A percentile compares a stretch with the other conserved stretches of the same genome.
Conservation (phyloP, 306 rosid genomes). For the Vicia faba region DNA sequence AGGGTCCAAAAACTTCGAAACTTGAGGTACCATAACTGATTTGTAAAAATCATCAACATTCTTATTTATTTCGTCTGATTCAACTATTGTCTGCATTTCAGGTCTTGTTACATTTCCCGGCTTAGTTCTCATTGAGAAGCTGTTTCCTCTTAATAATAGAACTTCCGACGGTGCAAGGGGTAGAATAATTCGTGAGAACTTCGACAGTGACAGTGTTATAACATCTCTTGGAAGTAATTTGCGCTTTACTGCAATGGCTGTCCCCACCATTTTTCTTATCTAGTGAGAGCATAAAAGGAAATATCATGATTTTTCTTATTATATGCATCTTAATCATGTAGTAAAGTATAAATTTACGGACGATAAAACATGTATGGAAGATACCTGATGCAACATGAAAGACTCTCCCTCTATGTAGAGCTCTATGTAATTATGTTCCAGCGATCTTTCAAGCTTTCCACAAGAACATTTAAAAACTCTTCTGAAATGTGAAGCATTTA, state of each 20-base stretch:
- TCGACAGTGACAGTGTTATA: slow-evolving; percentile 57
- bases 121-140: slow-evolving; percentile 54
- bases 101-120: slow-evolving; percentile 75
- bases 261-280: slow-evolving; percentile 89
- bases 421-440: slow-evolving; percentile 57
- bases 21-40: slow-evolving; percentile 70
- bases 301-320: no score
- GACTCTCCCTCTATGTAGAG: slow-evolving; percentile 89
- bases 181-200: slow-evolving; percentile 70
- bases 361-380: slow-evolving; percentile 2
- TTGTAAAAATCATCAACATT: slow-evolving; percentile 66
- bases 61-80: slow-evolving; percentile 62
- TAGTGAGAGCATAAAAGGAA: slow-evolving; percentile 41
- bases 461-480: slow-evolving; percentile 67
- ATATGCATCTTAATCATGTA: background rate
- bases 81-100: slow-evolving; percentile 62
- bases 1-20: slow-evolving; percentile 66
- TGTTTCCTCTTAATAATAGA: slow-evolving; percentile 76
- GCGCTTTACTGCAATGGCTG: slow-evolving; percentile 81
- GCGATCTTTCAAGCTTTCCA: slow-evolving; percentile 69
- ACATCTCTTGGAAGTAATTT: slow-evolving; percentile 74
- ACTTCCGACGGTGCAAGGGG: slow-evolving; percentile 91
- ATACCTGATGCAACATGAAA: slow-evolving; percentile 95
- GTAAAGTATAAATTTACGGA: background rate
- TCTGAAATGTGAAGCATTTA: slow-evolving; percentile 85